A percentile compares a stretch with the other conserved stretches of the same genome.
These are phyloP conservation scores for Penicillium sp. DNA, from an alignment of 2,329 filamentous ascomycete genomes.

Conservation along the genomic window DNA sequence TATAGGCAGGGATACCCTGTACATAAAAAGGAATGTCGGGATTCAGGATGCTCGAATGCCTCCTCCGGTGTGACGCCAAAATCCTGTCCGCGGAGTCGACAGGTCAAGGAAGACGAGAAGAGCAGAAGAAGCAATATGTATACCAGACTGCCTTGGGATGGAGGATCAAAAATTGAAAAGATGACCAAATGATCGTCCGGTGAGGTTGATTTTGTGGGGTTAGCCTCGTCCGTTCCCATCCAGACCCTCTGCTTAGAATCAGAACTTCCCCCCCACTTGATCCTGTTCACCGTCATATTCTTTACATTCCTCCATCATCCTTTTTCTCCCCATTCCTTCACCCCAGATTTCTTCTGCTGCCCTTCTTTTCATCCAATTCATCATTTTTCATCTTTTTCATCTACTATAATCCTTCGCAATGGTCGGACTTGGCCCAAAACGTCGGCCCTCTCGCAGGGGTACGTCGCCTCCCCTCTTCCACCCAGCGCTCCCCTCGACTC, in stretches of 20 bases:
- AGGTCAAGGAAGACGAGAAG: neutral
- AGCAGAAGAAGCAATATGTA: neutral
- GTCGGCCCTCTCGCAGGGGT: constrained; percentile 75
- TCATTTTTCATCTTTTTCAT: constrained; percentile 7
- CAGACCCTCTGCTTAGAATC: constrained; percentile 3
- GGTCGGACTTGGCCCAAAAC: constrained; percentile 68
- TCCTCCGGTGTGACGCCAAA: neutral
- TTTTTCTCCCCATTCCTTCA: neutral
- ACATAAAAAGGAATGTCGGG: neutral
- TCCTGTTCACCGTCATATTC: constrained; percentile 15
- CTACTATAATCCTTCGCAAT: constrained; percentile 49
- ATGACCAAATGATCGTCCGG: neutral
- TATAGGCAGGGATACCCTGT: neutral
- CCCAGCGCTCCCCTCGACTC: constrained; percentile 8
- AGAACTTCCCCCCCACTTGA: constrained; percentile 11
- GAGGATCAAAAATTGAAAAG: neutral
- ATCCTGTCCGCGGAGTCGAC: neutral
- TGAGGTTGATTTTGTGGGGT: neutral
- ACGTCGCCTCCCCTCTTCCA: constrained; percentile 44
- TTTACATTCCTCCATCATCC: constrained; percentile 6
- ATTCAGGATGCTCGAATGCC: too few relatives aligned
- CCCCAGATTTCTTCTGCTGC: constrained; percentile 4
- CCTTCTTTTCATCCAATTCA: constrained; percentile 7
- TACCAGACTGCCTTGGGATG: neutral
- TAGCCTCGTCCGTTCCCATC: neutral